Base-by-base conservation (phyloP, 192 early-diverging fungal species). In the Dimargaris cristalligena region DNA sequence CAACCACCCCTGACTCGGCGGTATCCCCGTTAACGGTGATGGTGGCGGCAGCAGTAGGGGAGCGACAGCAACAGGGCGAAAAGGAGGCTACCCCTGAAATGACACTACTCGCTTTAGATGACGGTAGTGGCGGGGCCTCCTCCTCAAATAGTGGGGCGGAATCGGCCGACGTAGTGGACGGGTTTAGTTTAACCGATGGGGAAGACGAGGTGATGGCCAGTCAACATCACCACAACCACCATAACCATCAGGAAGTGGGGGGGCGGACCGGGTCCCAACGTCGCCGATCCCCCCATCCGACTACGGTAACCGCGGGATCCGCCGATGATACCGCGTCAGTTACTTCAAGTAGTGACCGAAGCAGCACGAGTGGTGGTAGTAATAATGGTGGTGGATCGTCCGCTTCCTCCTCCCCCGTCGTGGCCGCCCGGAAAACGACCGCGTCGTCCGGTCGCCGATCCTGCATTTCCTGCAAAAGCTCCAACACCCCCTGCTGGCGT, bases 401-500 rank as follows among this genome's bases (percentile, higher is more conserved):
- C n/a, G n/a, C n/a, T n/a, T n/a, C n/a, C n/a, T n/a, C n/a, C 38
- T 41, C 38, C 38, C 38, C 38, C 38, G 16, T 6, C 38, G 38
- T 10, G 38, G 6, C 38, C 38, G 16, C 38, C 38, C 38, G 38
- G 8, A 41, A 41, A 41, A 6, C 16, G 8, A 41, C 8, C 38
- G 38, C n/a, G n/a, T 44, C 44, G 11, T 11, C 11, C 11, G 44
- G 26, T 10, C 26, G 52, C 25, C 70, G 74, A 38, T 59, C 63
- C 59, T 75, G 74, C 50, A 70, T 65, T 38, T 75, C 74, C 32
- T 75, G 74, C 49, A 64, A 65, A 0, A 67, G 62, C 52, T 69
- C 52, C 63, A 67, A 67, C 44, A 75, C 74, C 33, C 74, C 74
- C 58, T 75, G 74, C 68, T 75, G 74, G 74, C 69, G 74, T 62